Evolutionary conservation across 345 rosid genomes (phyloP), one percentile per base, ranked within the genome.

Genomic region (Boechera divaricarpa): DNA sequence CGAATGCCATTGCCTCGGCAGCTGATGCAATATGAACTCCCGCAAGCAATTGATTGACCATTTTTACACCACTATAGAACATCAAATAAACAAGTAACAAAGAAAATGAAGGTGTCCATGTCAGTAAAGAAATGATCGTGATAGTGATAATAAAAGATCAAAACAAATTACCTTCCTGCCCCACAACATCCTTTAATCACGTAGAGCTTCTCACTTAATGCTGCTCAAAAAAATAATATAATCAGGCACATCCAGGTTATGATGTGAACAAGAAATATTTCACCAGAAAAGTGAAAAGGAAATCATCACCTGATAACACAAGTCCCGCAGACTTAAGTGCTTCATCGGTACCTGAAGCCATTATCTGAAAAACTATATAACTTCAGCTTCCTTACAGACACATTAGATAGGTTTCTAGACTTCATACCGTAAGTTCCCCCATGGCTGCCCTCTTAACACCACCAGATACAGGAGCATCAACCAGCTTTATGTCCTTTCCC

Each of bases 401-500:
- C 33, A 15, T 56, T 12, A 73, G 9, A n/a, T 39, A 80, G 45
- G 26, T 66, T 48, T 52, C 73, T 51, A 57, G 39, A 65, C 47
- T 62, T 54, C 88, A 42, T 76, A 90, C 98, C 85, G 98, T 89
- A 73, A 94, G 90, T 72, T 93, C 90, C 82, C 98, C 98, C 78
- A 67, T 82, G 53, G 93, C 73, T 38, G 98, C 98, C 83, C 85
- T 87, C 86, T 90, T 91, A 53, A 91, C 97, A 77, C 98, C 98
- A 67, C 98, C 98, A 67, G 97, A 94, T 81, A 94, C 98, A 76
- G 98, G 98, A 78, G 98, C 95, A 80, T 94, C 97, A 80, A 94
- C 97, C 87, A 94, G 79, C 84, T 89, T 92, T 83, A 94, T 79
- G 83, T 84, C 83, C 76, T 85, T 90, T 68, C 89, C 93, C 70